phyloP scores from a whole-genome alignment of 1,284 basidiomycete species.

The Termitomyces sp. region DNA sequence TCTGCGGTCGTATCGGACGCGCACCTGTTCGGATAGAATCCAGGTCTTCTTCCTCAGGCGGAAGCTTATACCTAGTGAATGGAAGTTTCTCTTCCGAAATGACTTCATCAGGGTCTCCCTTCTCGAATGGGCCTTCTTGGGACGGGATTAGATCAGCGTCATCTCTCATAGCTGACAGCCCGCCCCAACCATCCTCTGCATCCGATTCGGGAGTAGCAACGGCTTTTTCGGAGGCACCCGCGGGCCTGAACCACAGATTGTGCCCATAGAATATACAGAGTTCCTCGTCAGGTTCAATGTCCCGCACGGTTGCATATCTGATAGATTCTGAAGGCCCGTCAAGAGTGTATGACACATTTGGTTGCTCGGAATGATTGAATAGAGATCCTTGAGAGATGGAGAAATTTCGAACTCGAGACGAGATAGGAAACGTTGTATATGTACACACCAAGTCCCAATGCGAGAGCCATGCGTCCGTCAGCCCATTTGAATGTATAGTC shows the following conservation, averaged over 20 bases:
- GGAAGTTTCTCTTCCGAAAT: constrained; percentile 56
- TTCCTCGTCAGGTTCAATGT: constrained; percentile 62
- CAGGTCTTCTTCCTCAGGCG: constrained; percentile 58
- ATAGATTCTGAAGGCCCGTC: constrained; percentile 57
- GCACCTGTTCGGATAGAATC: constrained; percentile 54
- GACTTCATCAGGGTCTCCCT: constrained; percentile 41
- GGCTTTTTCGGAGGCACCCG: constrained; percentile 21
- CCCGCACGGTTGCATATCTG: constrained; percentile 54
- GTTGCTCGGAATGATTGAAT: constrained; percentile 71
- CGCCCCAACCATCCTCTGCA: constrained; percentile 43
- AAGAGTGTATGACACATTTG: constrained; percentile 69
- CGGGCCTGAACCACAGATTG: constrained; percentile 57
- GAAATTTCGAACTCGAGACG: not conserved
- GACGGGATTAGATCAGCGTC: constrained; percentile 11
- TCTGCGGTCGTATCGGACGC: constrained; percentile 12
- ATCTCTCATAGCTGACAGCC: constrained; percentile 33
- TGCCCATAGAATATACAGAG: constrained; percentile 77
- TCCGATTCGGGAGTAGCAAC: constrained; percentile 2
- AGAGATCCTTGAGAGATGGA: constrained; percentile 54
- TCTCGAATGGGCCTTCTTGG: constrained; percentile 24
- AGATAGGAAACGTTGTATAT: not conserved
- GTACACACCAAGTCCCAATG: constrained; percentile 75
- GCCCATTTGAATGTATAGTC: constrained; percentile 85
- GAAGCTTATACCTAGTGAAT: constrained; percentile 54
- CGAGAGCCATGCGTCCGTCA: constrained; percentile 79